Evolutionary conservation across 371 early-diverging fungal species (phyloP), one percentile per base, ranked within the genome.

Genomic region (Umbelopsis sp.): DNA sequence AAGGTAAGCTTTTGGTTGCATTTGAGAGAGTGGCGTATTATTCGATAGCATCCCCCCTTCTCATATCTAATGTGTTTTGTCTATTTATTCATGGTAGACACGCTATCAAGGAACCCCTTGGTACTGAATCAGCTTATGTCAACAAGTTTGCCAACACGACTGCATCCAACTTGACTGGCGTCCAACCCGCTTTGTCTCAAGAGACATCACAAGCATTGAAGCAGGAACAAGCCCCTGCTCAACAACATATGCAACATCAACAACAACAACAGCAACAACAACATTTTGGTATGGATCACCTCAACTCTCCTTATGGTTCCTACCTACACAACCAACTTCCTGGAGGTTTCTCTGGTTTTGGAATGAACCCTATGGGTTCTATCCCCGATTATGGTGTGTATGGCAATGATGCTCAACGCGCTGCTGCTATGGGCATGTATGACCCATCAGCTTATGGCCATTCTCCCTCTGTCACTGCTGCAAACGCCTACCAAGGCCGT

Each of bases 301-400:
- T 86, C 65, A 75, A 77, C 20, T 83, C 85, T n/a, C 87, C 86
- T 9, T 87, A 89, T 48, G 79, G 74, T 38, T 86, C 85, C 3
- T 87, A 89, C 65, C 72, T 87, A 67, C 87, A 87, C 35, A 82
- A 75, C 50, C 82, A 84, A 74, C 80, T 81, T 22, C 86, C 86
- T 65, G 79, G 80, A 52, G 85, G 83, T 68, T 65, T 85, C 24
- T 87, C 91, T 57, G 86, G 86, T 52, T 91, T 89, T 73, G 91
- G 92, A 37, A 84, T 93, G 79, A 88, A 80, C 46, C 92, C 91
- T 22, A 87, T 91, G 82, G 88, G 84, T 20, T 78, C 76, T 2
- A 76, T 90, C 16, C 91, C 91, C 62, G 83, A 82, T 50, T 82
- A 82, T 66, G 76, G 83, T 66, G 63, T 80, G 46, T 82, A 82